Conservation (phyloP, 2,329 filamentous ascomycete genomes). For the Tolypocladium sp. region DNA sequence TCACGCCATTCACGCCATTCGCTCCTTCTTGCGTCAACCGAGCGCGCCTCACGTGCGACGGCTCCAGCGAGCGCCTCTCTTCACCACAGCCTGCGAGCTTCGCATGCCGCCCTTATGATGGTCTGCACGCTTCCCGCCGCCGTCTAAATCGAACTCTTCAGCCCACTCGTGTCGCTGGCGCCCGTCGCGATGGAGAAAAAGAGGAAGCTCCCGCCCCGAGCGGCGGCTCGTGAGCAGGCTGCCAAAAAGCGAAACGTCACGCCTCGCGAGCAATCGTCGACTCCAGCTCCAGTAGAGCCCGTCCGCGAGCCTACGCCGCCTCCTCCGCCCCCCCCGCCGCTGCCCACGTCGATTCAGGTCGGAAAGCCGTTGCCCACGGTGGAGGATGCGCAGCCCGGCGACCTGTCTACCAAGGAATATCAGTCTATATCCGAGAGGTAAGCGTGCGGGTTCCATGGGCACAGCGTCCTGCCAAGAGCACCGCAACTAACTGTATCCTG, state of each 20-base stretch:
- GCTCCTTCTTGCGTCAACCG: not conserved
- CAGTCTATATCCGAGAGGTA: constrained; percentile 68
- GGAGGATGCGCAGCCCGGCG: constrained; percentile 54
- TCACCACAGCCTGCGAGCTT: constrained; percentile 1
- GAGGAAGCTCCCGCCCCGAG: constrained; percentile 54
- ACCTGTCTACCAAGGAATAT: constrained; percentile 56
- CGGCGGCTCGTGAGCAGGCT: constrained; percentile 50
- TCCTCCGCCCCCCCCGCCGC: constrained; percentile 24
- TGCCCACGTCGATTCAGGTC: constrained; percentile 55
- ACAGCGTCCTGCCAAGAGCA: constrained; percentile 9
- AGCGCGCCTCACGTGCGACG: not conserved
- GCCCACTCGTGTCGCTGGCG: constrained; percentile 1
- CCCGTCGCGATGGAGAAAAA: constrained; percentile 50
- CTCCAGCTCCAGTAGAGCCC: constrained; percentile 30
- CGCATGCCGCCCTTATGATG: constrained; percentile 23
- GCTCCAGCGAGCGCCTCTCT: not conserved
- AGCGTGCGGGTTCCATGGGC: not conserved
- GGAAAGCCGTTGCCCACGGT: constrained; percentile 65
- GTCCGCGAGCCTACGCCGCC: constrained; percentile 21
- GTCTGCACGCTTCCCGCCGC: constrained; percentile 1
- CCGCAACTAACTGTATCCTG: not conserved
- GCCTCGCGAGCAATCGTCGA: constrained; percentile 42
- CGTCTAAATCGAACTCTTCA: not conserved
- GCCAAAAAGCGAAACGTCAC: constrained; percentile 52
- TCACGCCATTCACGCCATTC: not conserved